These are phyloP conservation scores for Yamadazyma trypodendri DNA, from an alignment of 1,139 yeast species.

Conservation along the genomic window DNA sequence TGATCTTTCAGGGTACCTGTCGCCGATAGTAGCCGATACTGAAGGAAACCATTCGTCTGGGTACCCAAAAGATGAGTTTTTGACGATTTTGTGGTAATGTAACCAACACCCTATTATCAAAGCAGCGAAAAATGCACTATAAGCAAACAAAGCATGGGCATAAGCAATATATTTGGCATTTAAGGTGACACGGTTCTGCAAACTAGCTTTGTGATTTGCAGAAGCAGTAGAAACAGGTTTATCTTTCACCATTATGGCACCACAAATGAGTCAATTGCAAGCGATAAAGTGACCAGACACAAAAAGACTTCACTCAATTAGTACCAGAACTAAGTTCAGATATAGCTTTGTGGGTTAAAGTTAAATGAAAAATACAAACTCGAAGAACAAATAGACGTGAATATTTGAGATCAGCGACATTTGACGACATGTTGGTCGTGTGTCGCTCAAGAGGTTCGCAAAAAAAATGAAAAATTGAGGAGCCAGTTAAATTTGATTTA, in stretches of 20 bases:
- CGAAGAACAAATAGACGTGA: neutral
- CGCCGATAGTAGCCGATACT: conserved; percentile 96
- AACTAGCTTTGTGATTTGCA: neutral
- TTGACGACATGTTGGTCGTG: neutral
- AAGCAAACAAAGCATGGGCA: conserved; percentile 71
- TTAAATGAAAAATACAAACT: no score
- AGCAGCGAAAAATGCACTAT: conserved; percentile 72
- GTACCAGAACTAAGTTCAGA: no score
- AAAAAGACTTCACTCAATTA: no score
- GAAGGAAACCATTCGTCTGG: conserved; percentile 99
- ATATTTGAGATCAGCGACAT: neutral
- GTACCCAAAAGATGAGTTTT: conserved; percentile 81
- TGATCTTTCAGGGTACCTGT: conserved; percentile 92
- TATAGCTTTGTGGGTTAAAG: no score
- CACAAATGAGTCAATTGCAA: no score
- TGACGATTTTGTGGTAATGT: conserved; percentile 84
- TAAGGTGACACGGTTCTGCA: conserved; percentile 16
- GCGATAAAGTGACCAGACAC: no score
- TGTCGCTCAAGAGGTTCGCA: neutral
- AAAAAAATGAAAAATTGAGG: conserved; percentile 6
- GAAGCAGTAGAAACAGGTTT: neutral
- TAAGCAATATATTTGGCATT: conserved; percentile 67
- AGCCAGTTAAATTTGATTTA: conserved; percentile 14
- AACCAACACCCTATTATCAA: conserved; percentile 67
- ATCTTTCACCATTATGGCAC: neutral